Conservation (phyloP, 129 eudicot species). For the Dittrichia graveolens region DNA sequence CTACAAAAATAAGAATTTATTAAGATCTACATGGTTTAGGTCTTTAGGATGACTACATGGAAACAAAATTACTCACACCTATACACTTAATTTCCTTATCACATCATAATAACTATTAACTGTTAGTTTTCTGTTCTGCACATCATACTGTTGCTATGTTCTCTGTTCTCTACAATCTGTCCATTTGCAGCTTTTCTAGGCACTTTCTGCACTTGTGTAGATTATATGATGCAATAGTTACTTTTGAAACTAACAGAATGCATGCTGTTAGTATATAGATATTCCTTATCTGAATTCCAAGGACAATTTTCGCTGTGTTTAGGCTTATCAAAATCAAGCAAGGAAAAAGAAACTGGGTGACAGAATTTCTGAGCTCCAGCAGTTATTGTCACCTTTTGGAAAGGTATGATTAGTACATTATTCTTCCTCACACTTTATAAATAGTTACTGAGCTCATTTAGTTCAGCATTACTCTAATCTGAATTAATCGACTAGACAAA, state of each 20-base stretch:
- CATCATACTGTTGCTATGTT: background rate
- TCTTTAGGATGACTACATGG: background rate
- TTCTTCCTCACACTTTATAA: background rate
- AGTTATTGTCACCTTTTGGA: slow-evolving; percentile 16
- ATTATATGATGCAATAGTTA: background rate
- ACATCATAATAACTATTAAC: background rate
- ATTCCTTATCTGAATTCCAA: background rate
- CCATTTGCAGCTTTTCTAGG: background rate
- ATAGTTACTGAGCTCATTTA: background rate
- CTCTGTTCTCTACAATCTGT: background rate
- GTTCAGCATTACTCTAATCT: background rate
- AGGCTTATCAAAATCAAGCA: background rate
- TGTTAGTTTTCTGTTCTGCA: background rate
- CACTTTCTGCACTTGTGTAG: background rate
- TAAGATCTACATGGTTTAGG: too few relatives aligned
- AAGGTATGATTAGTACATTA: background rate
- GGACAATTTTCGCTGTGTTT: background rate
- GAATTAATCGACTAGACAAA: background rate
- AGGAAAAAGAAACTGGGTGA: background rate
- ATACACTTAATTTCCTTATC: background rate
- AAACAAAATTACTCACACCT: background rate
- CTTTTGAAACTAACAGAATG: too few relatives aligned
- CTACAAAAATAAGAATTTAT: too few relatives aligned
- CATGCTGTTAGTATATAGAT: background rate
- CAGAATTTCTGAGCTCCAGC: background rate